Evolutionary conservation across 2,329 filamentous ascomycete species (phyloP).

Genomic region (Aspergillus costaricaensis): DNA sequence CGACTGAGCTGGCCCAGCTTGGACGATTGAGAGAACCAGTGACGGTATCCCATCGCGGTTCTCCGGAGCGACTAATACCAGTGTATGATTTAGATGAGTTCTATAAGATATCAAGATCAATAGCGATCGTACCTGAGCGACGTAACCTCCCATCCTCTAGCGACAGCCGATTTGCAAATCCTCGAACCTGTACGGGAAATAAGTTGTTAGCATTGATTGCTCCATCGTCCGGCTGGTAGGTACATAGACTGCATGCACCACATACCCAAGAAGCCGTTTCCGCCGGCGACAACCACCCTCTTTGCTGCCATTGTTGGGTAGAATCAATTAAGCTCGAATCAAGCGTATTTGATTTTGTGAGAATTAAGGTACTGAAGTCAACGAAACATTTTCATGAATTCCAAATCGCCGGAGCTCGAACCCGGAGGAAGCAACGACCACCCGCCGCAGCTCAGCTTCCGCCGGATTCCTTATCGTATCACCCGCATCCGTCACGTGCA

Average conservation of each 20-base stretch:
- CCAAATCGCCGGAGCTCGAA: not conserved
- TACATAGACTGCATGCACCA: conserved; percentile 22
- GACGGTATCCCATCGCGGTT: conserved; percentile 80
- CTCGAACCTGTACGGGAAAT: conserved; percentile 56
- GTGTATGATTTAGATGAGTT: conserved; percentile 3
- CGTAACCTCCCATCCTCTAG: conserved; percentile 85
- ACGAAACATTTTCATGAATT: not conserved
- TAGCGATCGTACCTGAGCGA: conserved; percentile 73
- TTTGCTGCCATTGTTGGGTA: conserved; percentile 60
- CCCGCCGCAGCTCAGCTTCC: conserved; percentile 11
- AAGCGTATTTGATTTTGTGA: not conserved
- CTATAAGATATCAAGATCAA: not conserved
- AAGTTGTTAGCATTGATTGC: conserved; percentile 13
- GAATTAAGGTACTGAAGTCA: not conserved
- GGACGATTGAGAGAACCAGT: conserved; percentile 72
- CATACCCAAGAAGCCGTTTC: conserved; percentile 83
- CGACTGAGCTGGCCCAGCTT: conserved; percentile 77
- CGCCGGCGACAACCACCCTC: conserved; percentile 86
- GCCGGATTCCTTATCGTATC: conserved; percentile 23
- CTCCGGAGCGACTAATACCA: conserved; percentile 74
- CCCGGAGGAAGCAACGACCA: not conserved
- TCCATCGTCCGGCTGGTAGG: not conserved
- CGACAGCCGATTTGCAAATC: conserved; percentile 87
- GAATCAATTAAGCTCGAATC: not conserved
- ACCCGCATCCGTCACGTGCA: conserved; percentile 29